Base-by-base conservation (phyloP, 768 basidiomycete genomes). In the Pleurotus tuoliensis region DNA sequence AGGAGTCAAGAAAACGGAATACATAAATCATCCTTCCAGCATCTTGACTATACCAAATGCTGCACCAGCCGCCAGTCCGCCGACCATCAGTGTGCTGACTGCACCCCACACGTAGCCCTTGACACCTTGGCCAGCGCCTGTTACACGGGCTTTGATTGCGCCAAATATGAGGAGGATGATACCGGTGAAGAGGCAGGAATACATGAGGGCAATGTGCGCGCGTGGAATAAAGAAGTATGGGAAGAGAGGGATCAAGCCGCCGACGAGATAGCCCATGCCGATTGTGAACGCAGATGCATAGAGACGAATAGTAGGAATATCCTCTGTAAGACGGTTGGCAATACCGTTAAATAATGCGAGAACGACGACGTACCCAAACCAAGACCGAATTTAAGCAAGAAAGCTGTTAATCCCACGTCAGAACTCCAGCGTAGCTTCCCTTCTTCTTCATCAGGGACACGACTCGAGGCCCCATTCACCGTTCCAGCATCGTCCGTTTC, bases 301-400 rank as follows among this genome's bases (percentile, higher is more conserved):
- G 61, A 97, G 76, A 24, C 97, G 82, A 18, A 79, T 78, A 15
- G 84, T 83, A 1, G 95, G 91, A 37, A 97, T 82, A 71, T 98
- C 96, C 80, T 97, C 95, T 89, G 67, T 52, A 12, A 16, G 54
- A 37, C 16, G 13, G 43, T 15, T 44, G 43, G 37, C 5, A 52
- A 59, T 15, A 47, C 22, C 25, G 4, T 51, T n/a, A 25, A 30
- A 8, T 4, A 12, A 18, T 34, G 22, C 37, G 38, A 43, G 30
- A 48, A 46, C 15, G 27, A 38, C 12, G 12, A 58, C 1, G 59
- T 65, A 91, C 90, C 90, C 51, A 97, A 66, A 15, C 94, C 93
- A 68, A 91, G 89, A n/a, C 95, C 95, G 62, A 98, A 98, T 72
- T 93, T 97, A 63, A 98, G 81, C 63, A 99, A 73, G 75, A 99